A percentile compares a stretch with the other conserved stretches of the same genome.
Evolutionary conservation across 331 rosid species (phyloP).

Genomic region (Acacia concinna): DNA sequence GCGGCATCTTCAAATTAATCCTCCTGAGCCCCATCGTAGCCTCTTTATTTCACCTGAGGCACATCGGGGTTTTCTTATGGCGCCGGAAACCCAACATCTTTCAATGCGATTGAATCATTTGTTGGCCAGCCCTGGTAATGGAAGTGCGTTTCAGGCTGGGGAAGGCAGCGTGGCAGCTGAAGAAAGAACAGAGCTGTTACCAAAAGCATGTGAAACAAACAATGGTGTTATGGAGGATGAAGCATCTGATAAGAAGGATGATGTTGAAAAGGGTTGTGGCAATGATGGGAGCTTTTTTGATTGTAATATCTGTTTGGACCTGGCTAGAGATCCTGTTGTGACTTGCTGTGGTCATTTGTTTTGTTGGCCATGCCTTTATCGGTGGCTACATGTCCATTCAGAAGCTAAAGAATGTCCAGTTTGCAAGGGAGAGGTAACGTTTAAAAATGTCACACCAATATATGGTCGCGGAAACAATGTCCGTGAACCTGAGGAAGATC

Average conservation of each 20-base stretch:
- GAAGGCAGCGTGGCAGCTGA: slow-evolving; percentile 89
- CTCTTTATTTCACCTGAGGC: slow-evolving; percentile 45
- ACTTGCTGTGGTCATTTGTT: slow-evolving; percentile 78
- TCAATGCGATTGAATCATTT: slow-evolving; percentile 60
- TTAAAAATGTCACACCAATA: slow-evolving; percentile 59
- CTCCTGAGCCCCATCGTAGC: slow-evolving; percentile 36
- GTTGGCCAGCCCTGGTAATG: slow-evolving; percentile 63
- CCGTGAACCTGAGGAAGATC: slow-evolving; percentile 49
- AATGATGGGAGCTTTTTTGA: slow-evolving; percentile 66
- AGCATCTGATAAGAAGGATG: slow-evolving; percentile 58
- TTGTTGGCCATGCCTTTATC: slow-evolving; percentile 74
- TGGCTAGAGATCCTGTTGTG: slow-evolving; percentile 69
- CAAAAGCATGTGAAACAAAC: slow-evolving; percentile 70
- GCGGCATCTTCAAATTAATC: slow-evolving; percentile 44
- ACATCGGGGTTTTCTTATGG: slow-evolving; percentile 23
- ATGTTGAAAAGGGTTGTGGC: slow-evolving; percentile 60
- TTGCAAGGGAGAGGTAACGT: slow-evolving; percentile 70
- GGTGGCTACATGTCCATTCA: slow-evolving; percentile 59
- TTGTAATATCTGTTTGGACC: slow-evolving; percentile 68
- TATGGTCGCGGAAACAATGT: slow-evolving; percentile 58
- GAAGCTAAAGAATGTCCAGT: slow-evolving; percentile 71
- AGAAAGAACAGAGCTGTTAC: slow-evolving; percentile 53
- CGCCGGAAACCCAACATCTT: slow-evolving; percentile 48
- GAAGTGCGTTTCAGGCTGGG: slow-evolving; percentile 62
- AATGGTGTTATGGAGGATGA: slow-evolving; percentile 61